Evolutionary conservation across 495 filamentous ascomycete species (phyloP).

Genomic region (Glarea lozoyensis): DNA sequence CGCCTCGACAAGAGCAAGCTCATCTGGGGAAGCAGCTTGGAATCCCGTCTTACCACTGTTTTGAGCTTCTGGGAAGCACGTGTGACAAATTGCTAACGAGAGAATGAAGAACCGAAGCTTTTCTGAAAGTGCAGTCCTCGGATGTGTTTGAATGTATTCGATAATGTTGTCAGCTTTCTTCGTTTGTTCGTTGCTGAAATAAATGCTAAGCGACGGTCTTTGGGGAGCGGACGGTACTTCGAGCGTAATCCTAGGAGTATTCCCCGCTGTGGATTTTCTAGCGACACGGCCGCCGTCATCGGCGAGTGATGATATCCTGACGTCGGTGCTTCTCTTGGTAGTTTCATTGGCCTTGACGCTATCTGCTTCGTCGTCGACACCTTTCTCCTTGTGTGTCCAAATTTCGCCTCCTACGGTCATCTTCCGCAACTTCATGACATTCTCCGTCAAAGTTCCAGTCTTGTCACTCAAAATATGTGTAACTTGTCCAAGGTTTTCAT

Average conservation of each 20-base stretch:
- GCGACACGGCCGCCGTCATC: too few species aligned
- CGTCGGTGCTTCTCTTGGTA: too few species aligned
- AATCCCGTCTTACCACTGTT: conserved; percentile 60
- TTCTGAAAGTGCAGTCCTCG: conserved; percentile 63
- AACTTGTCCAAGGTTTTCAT: conserved; percentile 80
- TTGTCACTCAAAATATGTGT: conserved; percentile 66
- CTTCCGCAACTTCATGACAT: conserved; percentile 81
- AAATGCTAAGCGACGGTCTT: too few species aligned
- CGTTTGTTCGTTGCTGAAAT: too few species aligned
- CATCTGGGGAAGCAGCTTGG: conserved; percentile 88
- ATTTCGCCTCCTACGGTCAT: conserved; percentile 73
- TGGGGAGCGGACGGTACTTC: too few species aligned
- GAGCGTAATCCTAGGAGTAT: too few species aligned
- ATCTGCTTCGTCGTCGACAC: too few species aligned
- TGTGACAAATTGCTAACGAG: conserved; percentile 79
- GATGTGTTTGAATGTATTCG: conserved; percentile 61
- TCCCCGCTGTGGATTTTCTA: too few species aligned
- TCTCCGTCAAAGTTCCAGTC: conserved; percentile 59
- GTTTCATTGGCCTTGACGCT: too few species aligned
- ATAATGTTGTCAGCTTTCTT: conserved; percentile 68
- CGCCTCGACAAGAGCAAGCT: conserved; percentile 77
- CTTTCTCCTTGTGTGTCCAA: conserved; percentile 82
- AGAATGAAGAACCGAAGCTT: conserved; percentile 74
- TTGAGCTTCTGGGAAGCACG: conserved; percentile 68
- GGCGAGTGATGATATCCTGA: too few species aligned